Evolutionary conservation across 2,329 filamentous ascomycete genomes (phyloP).

Genomic region (Pseudogymnoascus pannorum): DNA sequence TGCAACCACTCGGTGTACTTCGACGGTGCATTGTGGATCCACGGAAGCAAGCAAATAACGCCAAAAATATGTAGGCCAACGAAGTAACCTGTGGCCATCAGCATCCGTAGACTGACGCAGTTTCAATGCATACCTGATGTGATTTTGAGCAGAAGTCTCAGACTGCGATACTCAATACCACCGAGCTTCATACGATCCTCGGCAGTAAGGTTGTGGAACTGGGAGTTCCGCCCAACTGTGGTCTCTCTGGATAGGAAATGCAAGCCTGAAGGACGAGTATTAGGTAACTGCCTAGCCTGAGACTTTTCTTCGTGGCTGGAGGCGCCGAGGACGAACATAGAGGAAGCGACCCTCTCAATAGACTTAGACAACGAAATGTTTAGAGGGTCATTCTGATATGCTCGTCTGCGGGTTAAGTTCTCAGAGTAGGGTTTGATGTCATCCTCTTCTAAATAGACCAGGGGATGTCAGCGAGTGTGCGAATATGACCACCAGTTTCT

Average conservation of each 20-base stretch:
- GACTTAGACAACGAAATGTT: background rate
- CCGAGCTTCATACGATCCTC: slow-evolving; percentile 91
- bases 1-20: slow-evolving; percentile 52
- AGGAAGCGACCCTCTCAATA: background rate
- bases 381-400: background rate
- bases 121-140: slow-evolving; percentile 17
- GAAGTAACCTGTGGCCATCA: slow-evolving; percentile 51
- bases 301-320: background rate
- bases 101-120: background rate
- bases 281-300: background rate
- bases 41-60: slow-evolving; percentile 66
- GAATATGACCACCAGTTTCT: background rate
- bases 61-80: slow-evolving; percentile 75
- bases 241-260: slow-evolving; percentile 29
- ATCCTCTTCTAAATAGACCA: background rate
- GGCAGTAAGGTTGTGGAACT: slow-evolving; percentile 79
- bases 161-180: slow-evolving; percentile 88
- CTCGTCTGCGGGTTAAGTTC: background rate
- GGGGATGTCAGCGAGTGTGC: background rate
- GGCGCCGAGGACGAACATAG: background rate
- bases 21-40: slow-evolving; percentile 64
- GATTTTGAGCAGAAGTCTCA: slow-evolving; percentile 54
- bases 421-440: background rate
- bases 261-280: slow-evolving; percentile 13
- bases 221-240: slow-evolving; percentile 76